phyloP scores from a whole-genome alignment of 2,329 filamentous ascomycete genomes.

The Colletotrichum zoysiae region DNA sequence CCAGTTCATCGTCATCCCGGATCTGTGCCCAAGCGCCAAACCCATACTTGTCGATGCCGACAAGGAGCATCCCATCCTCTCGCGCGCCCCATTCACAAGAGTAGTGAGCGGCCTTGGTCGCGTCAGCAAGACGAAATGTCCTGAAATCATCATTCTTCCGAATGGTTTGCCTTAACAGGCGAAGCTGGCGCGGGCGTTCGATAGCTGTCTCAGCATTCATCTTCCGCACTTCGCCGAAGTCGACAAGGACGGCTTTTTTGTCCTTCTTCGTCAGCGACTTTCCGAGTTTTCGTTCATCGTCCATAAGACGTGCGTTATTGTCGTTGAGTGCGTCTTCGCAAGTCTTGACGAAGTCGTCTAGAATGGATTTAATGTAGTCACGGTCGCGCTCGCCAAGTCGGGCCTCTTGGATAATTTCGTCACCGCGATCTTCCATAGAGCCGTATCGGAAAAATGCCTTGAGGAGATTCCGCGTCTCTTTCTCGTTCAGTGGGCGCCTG shows the following conservation, averaged over 20 bases:
- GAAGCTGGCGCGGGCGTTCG: slow-evolving; percentile 90
- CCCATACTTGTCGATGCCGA: slow-evolving; percentile 92
- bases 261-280: slow-evolving; percentile 95
- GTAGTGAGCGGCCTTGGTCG: slow-evolving; percentile 92
- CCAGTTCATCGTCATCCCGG: slow-evolving; percentile 89
- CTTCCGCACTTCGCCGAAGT: slow-evolving; percentile 92
- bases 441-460: slow-evolving; percentile 92
- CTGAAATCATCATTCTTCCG: slow-evolving; percentile 75
- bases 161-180: slow-evolving; percentile 82
- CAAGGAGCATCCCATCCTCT: slow-evolving; percentile 96
- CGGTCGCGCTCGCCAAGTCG: slow-evolving; percentile 85
- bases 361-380: slow-evolving; percentile 80
- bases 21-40: slow-evolving; percentile 97
- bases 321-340: slow-evolving; percentile 71
- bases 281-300: slow-evolving; percentile 84
- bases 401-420: slow-evolving; percentile 90
- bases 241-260: slow-evolving; percentile 95
- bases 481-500: slow-evolving; percentile 88
- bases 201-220: slow-evolving; percentile 96
- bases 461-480: slow-evolving; percentile 92
- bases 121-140: slow-evolving; percentile 89
- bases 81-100: slow-evolving; percentile 91
- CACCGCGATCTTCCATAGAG: slow-evolving; percentile 86
- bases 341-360: slow-evolving; percentile 77
- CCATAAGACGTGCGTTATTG: slow-evolving; percentile 79